Evolutionary conservation across 164 flowering plant species (phyloP).

Genomic region (Chloranthus sessilifolius): DNA sequence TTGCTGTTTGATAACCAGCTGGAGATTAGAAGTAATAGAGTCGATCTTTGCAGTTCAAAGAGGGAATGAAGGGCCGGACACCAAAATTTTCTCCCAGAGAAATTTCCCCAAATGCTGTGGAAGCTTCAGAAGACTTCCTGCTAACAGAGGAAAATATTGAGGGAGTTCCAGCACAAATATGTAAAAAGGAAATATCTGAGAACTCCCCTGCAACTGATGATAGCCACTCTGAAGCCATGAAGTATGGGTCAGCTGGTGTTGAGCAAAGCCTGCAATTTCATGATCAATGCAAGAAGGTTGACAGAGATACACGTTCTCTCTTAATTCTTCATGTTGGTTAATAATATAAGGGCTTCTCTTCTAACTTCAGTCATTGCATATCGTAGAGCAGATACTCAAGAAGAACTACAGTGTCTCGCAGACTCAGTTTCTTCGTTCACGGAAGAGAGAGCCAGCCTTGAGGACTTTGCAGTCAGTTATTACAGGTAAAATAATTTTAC

Average conservation of each 20-base stretch:
- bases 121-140: conserved; percentile 12
- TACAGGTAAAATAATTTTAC: conserved; percentile 10
- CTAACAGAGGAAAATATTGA: conserved; percentile 7
- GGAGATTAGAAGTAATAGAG: no score
- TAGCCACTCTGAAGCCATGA: conserved; percentile 5
- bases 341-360: conserved; percentile 2
- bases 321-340: conserved; percentile 12
- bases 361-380: conserved; percentile 20
- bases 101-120: conserved; percentile 3
- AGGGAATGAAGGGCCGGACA: background rate
- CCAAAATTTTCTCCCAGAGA: conserved; percentile 1
- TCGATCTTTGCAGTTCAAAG: conserved; percentile 17
- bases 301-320: conserved; percentile 14
- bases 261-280: conserved; percentile 13
- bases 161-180: background rate
- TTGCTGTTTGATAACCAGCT: no score
- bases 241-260: conserved; percentile 10
- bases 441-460: conserved; percentile 14
- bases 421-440: conserved; percentile 8
- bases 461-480: conserved; percentile 11
- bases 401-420: conserved; percentile 3
- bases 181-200: conserved; percentile 4
- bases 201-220: conserved; percentile 9
- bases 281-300: conserved; percentile 19
- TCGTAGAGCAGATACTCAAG: conserved; percentile 21